Base-by-base conservation (phyloP, 345 rosid species). In the Citrus mangshanensis region DNA sequence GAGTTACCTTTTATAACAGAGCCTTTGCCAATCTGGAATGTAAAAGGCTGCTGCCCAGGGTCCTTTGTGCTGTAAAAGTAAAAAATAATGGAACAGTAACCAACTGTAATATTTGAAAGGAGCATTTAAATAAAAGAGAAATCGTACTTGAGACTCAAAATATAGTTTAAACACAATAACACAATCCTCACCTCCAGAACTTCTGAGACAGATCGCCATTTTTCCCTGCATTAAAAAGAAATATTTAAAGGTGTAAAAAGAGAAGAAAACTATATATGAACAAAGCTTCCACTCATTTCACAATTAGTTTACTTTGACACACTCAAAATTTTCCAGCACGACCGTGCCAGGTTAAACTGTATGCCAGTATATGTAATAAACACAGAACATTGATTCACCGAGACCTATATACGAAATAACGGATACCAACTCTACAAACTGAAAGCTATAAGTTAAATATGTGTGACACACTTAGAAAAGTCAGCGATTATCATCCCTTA, bases 1-100 rank as follows among this genome's bases (percentile, higher is more conserved):
- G 25, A 54, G 16, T 49, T 78, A 91, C 97, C 98, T 89, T 91
- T 94, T 59, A 94, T 91, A 68, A 94, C 98, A 37, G 85, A 76
- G 70, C 98, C 99, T 81, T 85, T 79, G 76, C 99, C 99, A 69
- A 95, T 91, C 68, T 87, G 87, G 86, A 95, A 95, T 4, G 92
- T 67, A 87, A 95, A 95, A 68, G 98, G 98, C 79, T 87, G 46
- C 81, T 92, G 93, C 18, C 96, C 98, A 27, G 84, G 79, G 78
- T 95, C 99, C 90, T 92, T 95, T 0, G 99, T 95, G 88, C 98
- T 95, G 77, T 4, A 54, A 18, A 77, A 80, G 77, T 4, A 63
- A 61, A 80, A 74, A 66, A 76, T 73, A 78, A 28, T 46, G 1
- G 21, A 78, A 10, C 81, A 56, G 34, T 70, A 54, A 83, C 68